phyloP scores from a whole-genome alignment of 2,329 filamentous ascomycete genomes.

The Aureobasidium sp. region DNA sequence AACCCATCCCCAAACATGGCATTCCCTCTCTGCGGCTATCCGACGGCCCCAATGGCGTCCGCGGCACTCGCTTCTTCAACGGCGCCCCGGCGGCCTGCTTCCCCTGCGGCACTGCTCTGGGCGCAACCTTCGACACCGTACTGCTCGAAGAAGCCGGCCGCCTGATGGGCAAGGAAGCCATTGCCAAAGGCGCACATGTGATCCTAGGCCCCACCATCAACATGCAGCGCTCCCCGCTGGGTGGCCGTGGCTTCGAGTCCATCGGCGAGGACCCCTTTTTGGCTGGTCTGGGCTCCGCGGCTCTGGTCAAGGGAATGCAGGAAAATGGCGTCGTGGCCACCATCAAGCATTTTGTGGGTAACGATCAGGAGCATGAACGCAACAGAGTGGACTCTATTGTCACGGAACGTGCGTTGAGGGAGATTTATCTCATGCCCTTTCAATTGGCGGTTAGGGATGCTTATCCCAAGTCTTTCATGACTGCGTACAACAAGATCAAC shows the following conservation, averaged over 20 bases:
- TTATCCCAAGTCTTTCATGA: constrained; percentile 61
- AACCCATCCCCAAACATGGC: constrained; percentile 49
- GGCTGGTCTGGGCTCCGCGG: constrained; percentile 61
- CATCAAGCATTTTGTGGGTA: constrained; percentile 70
- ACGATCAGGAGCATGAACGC: constrained; percentile 62
- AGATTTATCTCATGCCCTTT: constrained; percentile 66
- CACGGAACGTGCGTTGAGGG: constrained; percentile 55
- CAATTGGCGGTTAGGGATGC: constrained; percentile 65
- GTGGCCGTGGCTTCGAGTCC: constrained; percentile 80
- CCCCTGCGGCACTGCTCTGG: constrained; percentile 68
- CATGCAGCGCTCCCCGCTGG: constrained; percentile 71
- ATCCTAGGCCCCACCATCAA: constrained; percentile 71
- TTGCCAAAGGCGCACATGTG: constrained; percentile 64
- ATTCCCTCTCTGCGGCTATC: constrained; percentile 57
- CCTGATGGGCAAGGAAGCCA: constrained; percentile 61
- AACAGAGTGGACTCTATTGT: constrained; percentile 56
- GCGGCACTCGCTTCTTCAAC: constrained; percentile 60
- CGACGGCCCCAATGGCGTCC: constrained; percentile 61
- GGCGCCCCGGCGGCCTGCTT: constrained; percentile 60
- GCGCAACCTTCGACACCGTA: constrained; percentile 68
- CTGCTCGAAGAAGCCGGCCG: constrained; percentile 61
- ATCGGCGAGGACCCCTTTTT: constrained; percentile 77
- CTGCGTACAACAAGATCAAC: constrained; percentile 66
- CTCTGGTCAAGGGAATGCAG: constrained; percentile 55
- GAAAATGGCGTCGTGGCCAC: constrained; percentile 66